Evolutionary conservation across 2,329 filamentous ascomycete species (phyloP).

Genomic region (Talaromyces piceae): DNA sequence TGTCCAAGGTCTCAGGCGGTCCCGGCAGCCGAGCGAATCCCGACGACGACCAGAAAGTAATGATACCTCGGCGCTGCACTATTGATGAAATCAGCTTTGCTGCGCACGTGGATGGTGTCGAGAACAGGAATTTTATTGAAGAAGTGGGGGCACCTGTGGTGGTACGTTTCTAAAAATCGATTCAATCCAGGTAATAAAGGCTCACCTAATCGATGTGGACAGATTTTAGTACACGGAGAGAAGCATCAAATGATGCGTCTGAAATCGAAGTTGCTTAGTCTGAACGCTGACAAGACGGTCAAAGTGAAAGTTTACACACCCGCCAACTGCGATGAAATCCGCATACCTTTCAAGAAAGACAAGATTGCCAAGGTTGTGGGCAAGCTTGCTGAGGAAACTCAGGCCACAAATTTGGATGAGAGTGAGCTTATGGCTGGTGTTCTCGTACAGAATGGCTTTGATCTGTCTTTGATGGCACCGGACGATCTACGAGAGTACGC

Average conservation of each 20-base stretch:
- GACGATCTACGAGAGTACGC: constrained; percentile 95
- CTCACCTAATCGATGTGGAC: constrained; percentile 4
- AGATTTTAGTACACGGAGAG: constrained; percentile 96
- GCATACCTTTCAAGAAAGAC: constrained; percentile 90
- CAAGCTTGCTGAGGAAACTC: constrained; percentile 74
- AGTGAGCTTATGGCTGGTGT: constrained; percentile 73
- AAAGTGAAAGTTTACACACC: constrained; percentile 92
- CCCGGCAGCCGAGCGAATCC: constrained; percentile 53
- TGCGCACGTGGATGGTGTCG: constrained; percentile 89
- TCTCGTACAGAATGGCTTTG: constrained; percentile 95
- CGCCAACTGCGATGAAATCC: constrained; percentile 87
- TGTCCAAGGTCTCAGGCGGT: constrained; percentile 57
- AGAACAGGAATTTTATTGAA: constrained; percentile 96
- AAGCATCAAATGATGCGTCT: constrained; percentile 97
- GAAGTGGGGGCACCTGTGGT: constrained; percentile 88
- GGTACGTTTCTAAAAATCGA: constrained; percentile 48
- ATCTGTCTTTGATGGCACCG: constrained; percentile 91
- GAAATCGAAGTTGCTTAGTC: constrained; percentile 87
- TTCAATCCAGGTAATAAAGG: neutral
- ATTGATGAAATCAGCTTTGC: constrained; percentile 94
- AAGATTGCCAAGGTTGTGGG: constrained; percentile 96
- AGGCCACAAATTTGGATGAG: constrained; percentile 47
- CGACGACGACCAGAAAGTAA: constrained; percentile 66
- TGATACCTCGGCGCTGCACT: constrained; percentile 87
- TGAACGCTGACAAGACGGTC: constrained; percentile 71